These are phyloP conservation scores for Plantago ovata DNA, from an alignment of 257 asterid species.

Conservation along the genomic window DNA sequence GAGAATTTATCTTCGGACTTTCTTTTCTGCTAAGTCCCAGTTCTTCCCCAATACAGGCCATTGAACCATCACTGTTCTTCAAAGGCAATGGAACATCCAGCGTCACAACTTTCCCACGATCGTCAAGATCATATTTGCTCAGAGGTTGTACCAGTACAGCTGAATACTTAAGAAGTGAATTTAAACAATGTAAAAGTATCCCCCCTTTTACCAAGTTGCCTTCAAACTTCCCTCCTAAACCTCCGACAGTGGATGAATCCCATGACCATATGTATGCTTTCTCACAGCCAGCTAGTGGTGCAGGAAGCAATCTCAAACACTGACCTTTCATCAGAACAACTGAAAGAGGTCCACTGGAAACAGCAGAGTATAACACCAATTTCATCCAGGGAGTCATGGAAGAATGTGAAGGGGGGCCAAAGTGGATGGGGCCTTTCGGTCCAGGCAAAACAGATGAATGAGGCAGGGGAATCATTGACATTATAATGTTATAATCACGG, in stretches of 20 bases:
- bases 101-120: conserved; percentile 56
- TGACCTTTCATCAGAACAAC: conserved; percentile 97
- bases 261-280: conserved; percentile 98
- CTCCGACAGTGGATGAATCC: conserved; percentile 94
- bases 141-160: conserved; percentile 96
- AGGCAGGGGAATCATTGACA: conserved; percentile 98
- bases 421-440: conserved; percentile 93
- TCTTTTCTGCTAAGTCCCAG: conserved; percentile 62
- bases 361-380: conserved; percentile 73
- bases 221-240: conserved; percentile 88
- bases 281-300: conserved; percentile 97
- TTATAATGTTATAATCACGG: conserved; percentile 89
- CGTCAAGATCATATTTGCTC: conserved; percentile 81
- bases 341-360: conserved; percentile 88
- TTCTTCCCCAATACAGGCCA: conserved; percentile 74
- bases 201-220: conserved; percentile 91
- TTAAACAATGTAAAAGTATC: conserved; percentile 87
- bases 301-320: conserved; percentile 91
- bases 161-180: conserved; percentile 85
- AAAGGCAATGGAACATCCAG: conserved; percentile 91
- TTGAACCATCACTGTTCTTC: conserved; percentile 87
- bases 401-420: conserved; percentile 96
- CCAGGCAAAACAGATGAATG: conserved; percentile 96
- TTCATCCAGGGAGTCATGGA: conserved; percentile 99
- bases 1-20: conserved; percentile 51